Percentiles rank a stretch among this genome's conserved stretches.
phyloP scores from a whole-genome alignment of 129 eudicot species.

The Silybum marianum region DNA sequence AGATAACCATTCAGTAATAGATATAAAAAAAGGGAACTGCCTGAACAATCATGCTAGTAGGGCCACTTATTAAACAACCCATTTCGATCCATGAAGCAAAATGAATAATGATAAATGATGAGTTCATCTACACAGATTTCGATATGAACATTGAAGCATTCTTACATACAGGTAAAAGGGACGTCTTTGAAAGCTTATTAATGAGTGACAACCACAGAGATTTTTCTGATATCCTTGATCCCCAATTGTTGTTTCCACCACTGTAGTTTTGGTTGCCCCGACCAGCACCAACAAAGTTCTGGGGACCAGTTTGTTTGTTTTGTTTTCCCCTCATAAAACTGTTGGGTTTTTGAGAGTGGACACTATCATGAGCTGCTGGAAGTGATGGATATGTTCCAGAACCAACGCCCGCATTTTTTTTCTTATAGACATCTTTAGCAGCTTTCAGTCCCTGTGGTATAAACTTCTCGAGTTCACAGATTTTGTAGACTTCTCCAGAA shows the following conservation, averaged over 20 bases:
- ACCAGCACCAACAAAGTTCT: slow-evolving; percentile 46
- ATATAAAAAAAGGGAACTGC: not conserved
- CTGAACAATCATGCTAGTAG: no score
- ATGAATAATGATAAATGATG: no score
- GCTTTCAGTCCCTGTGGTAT: slow-evolving; percentile 78
- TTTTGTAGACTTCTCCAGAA: slow-evolving; percentile 86
- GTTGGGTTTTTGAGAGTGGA: slow-evolving; percentile 55
- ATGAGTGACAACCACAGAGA: slow-evolving; percentile 82
- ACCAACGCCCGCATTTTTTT: slow-evolving; percentile 56
- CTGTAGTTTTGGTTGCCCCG: slow-evolving; percentile 38
- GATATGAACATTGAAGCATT: not conserved
- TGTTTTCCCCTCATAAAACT: slow-evolving; percentile 61
- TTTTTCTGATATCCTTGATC: slow-evolving; percentile 77
- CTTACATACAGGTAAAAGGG: slow-evolving; percentile 87
- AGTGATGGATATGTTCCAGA: slow-evolving; percentile 49
- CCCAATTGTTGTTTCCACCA: slow-evolving; percentile 54
- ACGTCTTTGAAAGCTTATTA: slow-evolving; percentile 73
- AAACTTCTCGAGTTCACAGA: slow-evolving; percentile 85
- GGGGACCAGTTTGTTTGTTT: slow-evolving; percentile 72
- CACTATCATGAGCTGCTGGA: slow-evolving; percentile 51
- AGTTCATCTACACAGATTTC: not conserved
- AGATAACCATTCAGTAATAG: not conserved
- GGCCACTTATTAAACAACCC: no score
- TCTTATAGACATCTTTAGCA: slow-evolving; percentile 78
- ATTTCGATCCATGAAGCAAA: no score